phyloP scores from a whole-genome alignment of 345 rosid genomes.

The Euphorbia peplus region DNA sequence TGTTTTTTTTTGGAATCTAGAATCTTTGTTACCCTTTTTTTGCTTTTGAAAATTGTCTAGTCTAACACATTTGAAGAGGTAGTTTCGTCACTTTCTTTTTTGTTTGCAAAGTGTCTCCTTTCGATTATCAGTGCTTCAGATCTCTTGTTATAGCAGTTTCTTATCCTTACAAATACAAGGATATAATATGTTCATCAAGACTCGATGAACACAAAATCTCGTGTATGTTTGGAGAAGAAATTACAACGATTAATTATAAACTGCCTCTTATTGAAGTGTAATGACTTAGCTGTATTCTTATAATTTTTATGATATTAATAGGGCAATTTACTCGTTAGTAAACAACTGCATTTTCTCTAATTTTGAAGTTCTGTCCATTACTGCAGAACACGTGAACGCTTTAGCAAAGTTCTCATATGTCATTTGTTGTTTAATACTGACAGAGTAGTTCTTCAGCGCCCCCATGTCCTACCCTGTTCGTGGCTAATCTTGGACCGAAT shows the following conservation, averaged over 20 bases:
- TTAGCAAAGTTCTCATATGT: not conserved
- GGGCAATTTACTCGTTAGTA: not conserved
- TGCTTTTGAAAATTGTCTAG: not conserved
- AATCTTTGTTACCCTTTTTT: not conserved
- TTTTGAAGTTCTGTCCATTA: not conserved
- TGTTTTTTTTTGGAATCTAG: slow-evolving; percentile 4
- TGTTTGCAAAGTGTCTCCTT: not conserved
- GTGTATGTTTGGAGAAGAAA: not conserved
- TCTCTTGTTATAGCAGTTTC: not conserved
- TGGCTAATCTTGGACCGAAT: slow-evolving; percentile 75
- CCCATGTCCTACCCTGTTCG: slow-evolving; percentile 90
- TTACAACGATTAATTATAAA: not conserved
- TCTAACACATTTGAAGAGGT: not conserved
- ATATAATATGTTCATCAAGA: not conserved
- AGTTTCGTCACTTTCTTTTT: not conserved
- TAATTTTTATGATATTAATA: not conserved
- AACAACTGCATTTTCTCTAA: not conserved
- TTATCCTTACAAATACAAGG: not conserved
- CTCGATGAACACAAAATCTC: not conserved
- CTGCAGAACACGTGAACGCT: not conserved
- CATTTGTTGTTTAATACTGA: slow-evolving; percentile 15
- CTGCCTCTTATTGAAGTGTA: not conserved
- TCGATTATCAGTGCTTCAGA: not conserved
- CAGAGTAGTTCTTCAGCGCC: slow-evolving; percentile 54
- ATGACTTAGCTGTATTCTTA: not conserved